A percentile compares a stretch with the other conserved stretches of the same genome.
These are phyloP conservation scores for Wickerhamiella occidentalis DNA, from an alignment of 805 yeast species.

Conservation along the genomic window DNA sequence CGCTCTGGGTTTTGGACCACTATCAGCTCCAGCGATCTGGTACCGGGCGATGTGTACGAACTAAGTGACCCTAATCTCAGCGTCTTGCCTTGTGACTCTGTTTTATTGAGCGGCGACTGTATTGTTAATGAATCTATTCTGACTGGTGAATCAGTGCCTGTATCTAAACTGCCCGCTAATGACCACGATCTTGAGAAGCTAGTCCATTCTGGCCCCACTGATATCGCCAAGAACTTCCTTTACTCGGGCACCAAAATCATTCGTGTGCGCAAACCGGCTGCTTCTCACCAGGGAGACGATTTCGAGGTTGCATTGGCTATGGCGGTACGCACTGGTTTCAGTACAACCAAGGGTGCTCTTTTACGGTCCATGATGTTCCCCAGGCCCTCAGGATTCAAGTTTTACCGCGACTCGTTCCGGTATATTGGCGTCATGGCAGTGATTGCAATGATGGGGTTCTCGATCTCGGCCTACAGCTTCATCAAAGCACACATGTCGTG, in stretches of 20 bases:
- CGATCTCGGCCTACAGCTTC: conserved; percentile 72
- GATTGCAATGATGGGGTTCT: conserved; percentile 75
- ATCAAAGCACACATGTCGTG: conserved; percentile 60
- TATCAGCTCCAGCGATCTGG: conserved; percentile 60
- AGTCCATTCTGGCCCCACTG: conserved; percentile 33
- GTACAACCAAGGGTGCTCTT: conserved; percentile 89
- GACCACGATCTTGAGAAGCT: conserved; percentile 48
- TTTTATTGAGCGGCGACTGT: conserved; percentile 81
- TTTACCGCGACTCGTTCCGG: conserved; percentile 87
- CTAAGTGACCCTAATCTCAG: conserved; percentile 71
- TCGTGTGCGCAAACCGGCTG: conserved; percentile 58
- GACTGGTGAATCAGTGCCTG: conserved; percentile 97
- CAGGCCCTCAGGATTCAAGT: conserved; percentile 83
- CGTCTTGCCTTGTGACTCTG: conserved; percentile 77
- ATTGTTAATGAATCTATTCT: conserved; percentile 96
- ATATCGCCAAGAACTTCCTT: conserved; percentile 33
- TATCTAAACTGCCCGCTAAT: conserved; percentile 60
- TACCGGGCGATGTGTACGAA: conserved; percentile 94
- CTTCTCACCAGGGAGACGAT: conserved; percentile 36
- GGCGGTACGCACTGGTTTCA: conserved; percentile 82
- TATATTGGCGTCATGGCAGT: conserved; percentile 90
- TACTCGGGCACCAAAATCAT: conserved; percentile 85
- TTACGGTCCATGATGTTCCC: conserved; percentile 95
- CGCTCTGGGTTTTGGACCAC: conserved; percentile 91
- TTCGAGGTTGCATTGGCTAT: conserved; percentile 70